Evolutionary conservation across 208 protist genomes (phyloP).

Genomic region (Tritrichomonas musculus): DNA sequence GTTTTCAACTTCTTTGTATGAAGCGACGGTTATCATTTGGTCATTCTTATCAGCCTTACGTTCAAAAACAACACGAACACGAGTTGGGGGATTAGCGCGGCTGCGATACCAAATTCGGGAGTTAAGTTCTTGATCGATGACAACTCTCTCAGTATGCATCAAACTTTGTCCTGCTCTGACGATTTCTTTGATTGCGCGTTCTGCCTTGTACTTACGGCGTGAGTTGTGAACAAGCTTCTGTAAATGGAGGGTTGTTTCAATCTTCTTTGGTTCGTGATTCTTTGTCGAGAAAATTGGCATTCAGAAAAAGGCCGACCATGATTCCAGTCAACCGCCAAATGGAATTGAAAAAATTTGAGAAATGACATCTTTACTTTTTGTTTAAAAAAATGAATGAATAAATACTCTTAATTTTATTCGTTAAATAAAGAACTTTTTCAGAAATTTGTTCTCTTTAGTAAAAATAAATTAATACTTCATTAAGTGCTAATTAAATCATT

Average conservation of each 20-base stretch:
- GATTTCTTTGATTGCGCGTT: neutral
- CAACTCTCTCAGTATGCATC: neutral
- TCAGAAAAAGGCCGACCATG: neutral
- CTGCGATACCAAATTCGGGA: neutral
- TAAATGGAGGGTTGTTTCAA: neutral
- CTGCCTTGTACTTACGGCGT: neutral
- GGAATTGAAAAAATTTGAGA: too few species aligned
- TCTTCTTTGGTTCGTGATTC: neutral
- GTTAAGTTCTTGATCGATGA: slow-evolving; percentile 18
- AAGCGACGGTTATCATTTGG: slow-evolving; percentile 3
- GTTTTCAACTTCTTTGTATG: neutral
- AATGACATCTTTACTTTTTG: too few species aligned
- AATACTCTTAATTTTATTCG: too few species aligned
- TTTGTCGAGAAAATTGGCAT: too few species aligned
- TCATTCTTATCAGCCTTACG: slow-evolving; percentile 12
- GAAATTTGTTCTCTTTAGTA: too few species aligned
- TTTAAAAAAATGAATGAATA: too few species aligned
- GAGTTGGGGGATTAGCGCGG: neutral
- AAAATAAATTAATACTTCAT: too few species aligned
- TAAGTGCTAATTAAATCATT: too few species aligned
- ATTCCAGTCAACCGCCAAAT: too few species aligned
- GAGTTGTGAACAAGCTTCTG: neutral
- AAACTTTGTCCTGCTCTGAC: neutral
- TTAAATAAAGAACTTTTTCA: too few species aligned
- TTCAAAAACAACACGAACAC: slow-evolving; percentile 7